phyloP scores from a whole-genome alignment of 208 protist genomes.

The Blastocrithidia nonstop region DNA sequence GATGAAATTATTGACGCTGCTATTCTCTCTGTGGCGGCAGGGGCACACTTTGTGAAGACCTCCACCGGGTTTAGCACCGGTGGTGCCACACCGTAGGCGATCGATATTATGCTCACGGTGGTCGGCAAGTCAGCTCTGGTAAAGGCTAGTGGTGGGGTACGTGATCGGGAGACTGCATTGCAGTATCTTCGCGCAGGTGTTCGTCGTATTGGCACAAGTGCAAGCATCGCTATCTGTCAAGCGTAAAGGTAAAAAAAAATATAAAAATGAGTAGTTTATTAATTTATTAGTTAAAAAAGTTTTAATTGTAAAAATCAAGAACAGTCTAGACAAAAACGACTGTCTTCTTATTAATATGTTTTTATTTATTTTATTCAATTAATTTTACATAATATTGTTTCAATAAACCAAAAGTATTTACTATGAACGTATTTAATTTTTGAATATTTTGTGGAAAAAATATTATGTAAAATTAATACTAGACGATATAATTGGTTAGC shows the following conservation, averaged over 20 bases:
- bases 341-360: too few relatives aligned
- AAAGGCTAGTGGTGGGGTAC: conserved; percentile 88
- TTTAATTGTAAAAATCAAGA: not conserved
- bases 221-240: conserved; percentile 51
- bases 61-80: conserved; percentile 88
- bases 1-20: conserved; percentile 86
- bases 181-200: conserved; percentile 79
- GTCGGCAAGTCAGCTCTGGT: conserved; percentile 66
- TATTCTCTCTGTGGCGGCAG: conserved; percentile 70
- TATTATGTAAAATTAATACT: too few relatives aligned
- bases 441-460: too few relatives aligned
- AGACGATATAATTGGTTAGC: too few relatives aligned
- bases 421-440: too few relatives aligned
- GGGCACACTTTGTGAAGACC: conserved; percentile 91
- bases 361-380: too few relatives aligned
- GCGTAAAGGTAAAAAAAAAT: not conserved
- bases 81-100: conserved; percentile 74
- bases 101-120: conserved; percentile 83
- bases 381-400: too few relatives aligned
- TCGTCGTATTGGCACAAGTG: conserved; percentile 84
- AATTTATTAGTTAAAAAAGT: not conserved
- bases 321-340: too few relatives aligned
- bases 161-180: conserved; percentile 38
- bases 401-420: too few relatives aligned
- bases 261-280: conserved; percentile 1